A percentile compares a stretch with the other conserved stretches of the same genome.
Evolutionary conservation across 225 moss, liverwort and hornwort species (phyloP).

Genomic region (Climacium dendroides): DNA sequence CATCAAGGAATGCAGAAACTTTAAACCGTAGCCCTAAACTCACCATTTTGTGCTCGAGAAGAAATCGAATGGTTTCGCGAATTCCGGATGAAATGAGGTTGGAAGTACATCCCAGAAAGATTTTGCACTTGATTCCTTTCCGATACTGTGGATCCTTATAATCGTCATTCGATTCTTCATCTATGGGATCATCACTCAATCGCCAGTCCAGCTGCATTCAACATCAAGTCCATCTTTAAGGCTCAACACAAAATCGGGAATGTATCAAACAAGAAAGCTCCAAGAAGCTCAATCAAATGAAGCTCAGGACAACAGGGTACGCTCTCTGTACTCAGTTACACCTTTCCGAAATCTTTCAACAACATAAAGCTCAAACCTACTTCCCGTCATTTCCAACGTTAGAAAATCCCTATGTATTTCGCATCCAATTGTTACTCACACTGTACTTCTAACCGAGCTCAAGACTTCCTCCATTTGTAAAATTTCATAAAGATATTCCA

Average conservation of each 20-base stretch:
- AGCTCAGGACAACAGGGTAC: background rate
- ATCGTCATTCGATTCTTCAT: slow-evolving; percentile 50
- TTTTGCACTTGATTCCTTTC: slow-evolving; percentile 70
- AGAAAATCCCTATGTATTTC: background rate
- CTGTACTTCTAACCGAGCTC: no score
- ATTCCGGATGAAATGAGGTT: slow-evolving; percentile 92
- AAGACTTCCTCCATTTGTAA: background rate
- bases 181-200: slow-evolving; percentile 68
- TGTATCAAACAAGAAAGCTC: background rate
- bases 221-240: background rate
- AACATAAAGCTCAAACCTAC: background rate
- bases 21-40: background rate
- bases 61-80: slow-evolving; percentile 79
- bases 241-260: background rate
- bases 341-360: background rate
- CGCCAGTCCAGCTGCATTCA: slow-evolving; percentile 89
- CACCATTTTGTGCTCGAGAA: slow-evolving; percentile 90
- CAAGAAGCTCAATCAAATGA: background rate
- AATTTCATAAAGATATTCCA: background rate
- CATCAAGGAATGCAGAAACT: background rate
- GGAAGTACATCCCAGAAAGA: slow-evolving; percentile 89
- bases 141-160: slow-evolving; percentile 47
- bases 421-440: no score
- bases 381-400: background rate
- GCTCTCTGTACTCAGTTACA: background rate